These are phyloP conservation scores for Beauveria medogensis DNA, from an alignment of 2,329 filamentous ascomycete genomes.

Conservation along the genomic window DNA sequence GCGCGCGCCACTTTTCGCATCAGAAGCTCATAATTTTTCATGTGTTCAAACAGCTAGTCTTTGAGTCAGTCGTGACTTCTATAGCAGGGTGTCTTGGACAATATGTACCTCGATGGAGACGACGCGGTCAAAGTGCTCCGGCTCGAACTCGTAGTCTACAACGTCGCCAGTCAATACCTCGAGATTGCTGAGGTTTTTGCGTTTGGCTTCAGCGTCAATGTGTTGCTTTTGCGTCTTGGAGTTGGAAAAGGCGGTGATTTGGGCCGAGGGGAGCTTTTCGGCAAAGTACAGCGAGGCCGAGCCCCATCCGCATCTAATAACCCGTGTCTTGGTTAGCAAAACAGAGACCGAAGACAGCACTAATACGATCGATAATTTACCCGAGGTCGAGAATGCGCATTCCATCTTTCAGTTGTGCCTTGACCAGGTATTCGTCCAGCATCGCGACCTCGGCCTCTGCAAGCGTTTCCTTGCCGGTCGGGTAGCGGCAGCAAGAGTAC, in stretches of 20 bases:
- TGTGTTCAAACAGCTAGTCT: conserved; percentile 61
- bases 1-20: conserved; percentile 54
- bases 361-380: conserved; percentile 25
- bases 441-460: conserved; percentile 59
- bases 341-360: no score
- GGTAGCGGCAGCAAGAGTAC: conserved; percentile 61
- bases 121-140: conserved; percentile 52
- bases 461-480: conserved; percentile 52
- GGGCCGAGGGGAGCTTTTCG: conserved; percentile 51
- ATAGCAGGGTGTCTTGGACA: neutral
- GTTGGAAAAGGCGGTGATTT: conserved; percentile 62
- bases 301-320: conserved; percentile 60
- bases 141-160: conserved; percentile 55
- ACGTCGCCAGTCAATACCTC: conserved; percentile 59
- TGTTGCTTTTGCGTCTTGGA: conserved; percentile 60
- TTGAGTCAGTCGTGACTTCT: neutral
- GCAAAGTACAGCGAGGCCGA: conserved; percentile 58
- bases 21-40: conserved; percentile 66
- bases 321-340: neutral
- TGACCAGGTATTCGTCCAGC: conserved; percentile 54
- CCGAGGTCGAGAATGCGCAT: conserved; percentile 56
- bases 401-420: conserved; percentile 50
- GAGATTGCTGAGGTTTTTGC: conserved; percentile 51
- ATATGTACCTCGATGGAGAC: conserved; percentile 49
- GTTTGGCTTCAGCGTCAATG: conserved; percentile 51